Evolutionary conservation across 2,329 filamentous ascomycete species (phyloP), one percentile per base, ranked within the genome.

Genomic region (Cladosporium sp.): DNA sequence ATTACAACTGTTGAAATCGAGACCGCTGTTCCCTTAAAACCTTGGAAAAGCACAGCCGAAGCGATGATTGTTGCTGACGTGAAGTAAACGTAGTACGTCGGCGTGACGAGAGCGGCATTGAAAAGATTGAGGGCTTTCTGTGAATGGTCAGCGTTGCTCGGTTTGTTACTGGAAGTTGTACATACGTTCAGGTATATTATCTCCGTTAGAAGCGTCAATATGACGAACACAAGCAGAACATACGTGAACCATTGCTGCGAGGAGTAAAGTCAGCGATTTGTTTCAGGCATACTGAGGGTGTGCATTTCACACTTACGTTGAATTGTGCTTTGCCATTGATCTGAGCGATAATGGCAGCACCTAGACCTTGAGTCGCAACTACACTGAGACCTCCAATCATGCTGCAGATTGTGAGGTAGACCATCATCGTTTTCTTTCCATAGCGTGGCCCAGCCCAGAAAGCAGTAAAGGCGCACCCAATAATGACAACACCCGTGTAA

Each of bases 71-170:
- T 97, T 4, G 90, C 86, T 59, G 85, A 95, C 33, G 93, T 98
- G 67, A 98, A 98, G 74, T 94, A 92, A 57, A 98, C 93, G 68
- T 98, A 98, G 72, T 98, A 98, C 2, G 93, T 98, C 0, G 93
- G 93, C 0, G 93, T 98, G 53, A 98, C 93, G 57, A 98, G 79
- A 7, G 93, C 92, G 32, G 93, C 93, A 63, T 98, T 97, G 77
- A 92, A 97, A 43, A 98, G 71, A 64, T 98, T 97, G 50, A 97
- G 78, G 5, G 93, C 93, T 96, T 98, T 98, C 91, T 97, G 70
- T 36, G 38, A n/a, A 42, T 3, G 40, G 53, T 65, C 32, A 64
- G 59, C 39, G 8, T 19, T n/a, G 15, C 7, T 12, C 12, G 5
- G 20, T 22, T 1, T 51, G 30, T 16, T 22, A 25, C 35, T 8